Evolutionary conservation across 176 grass and related monocot species (phyloP).

Genomic region (Tuctoria greenei): DNA sequence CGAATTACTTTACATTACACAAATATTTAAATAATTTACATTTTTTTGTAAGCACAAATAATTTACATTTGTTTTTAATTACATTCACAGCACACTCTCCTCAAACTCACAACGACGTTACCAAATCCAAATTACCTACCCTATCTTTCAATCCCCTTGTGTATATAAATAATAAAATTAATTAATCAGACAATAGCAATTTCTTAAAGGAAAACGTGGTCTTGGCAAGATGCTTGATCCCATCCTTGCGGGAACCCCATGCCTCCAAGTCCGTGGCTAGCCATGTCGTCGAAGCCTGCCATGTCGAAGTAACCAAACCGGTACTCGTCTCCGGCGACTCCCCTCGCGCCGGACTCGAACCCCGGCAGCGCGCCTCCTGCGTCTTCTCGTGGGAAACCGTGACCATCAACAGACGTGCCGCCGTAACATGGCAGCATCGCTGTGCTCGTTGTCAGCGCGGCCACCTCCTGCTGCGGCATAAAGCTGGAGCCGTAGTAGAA

Average conservation of each 20-base stretch:
- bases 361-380: not conserved
- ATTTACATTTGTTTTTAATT: not conserved
- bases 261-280: conserved; percentile 20
- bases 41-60: not conserved
- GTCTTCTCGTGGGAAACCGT: conserved; percentile 23
- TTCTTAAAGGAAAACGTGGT: too few relatives aligned
- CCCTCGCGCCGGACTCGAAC: conserved; percentile 1
- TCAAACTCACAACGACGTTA: not conserved
- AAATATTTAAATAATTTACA: not conserved
- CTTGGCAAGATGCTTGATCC: not conserved
- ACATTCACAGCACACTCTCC: not conserved
- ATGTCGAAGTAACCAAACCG: conserved; percentile 34
- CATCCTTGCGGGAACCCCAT: conserved; percentile 42
- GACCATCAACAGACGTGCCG: not conserved
- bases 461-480: not conserved
- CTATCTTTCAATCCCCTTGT: too few relatives aligned
- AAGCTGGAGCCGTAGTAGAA: conserved; percentile 10
- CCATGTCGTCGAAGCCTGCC: conserved; percentile 15
- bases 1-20: not conserved
- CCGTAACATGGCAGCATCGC: conserved; percentile 18
- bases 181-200: too few relatives aligned
- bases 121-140: too few relatives aligned
- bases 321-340: conserved; percentile 9
- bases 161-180: too few relatives aligned
- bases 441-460: not conserved